Percentiles rank a stretch among this genome's conserved stretches.
Evolutionary conservation across 2,329 filamentous ascomycete species (phyloP).

Genomic region (Ophioceras dolichostomum): DNA sequence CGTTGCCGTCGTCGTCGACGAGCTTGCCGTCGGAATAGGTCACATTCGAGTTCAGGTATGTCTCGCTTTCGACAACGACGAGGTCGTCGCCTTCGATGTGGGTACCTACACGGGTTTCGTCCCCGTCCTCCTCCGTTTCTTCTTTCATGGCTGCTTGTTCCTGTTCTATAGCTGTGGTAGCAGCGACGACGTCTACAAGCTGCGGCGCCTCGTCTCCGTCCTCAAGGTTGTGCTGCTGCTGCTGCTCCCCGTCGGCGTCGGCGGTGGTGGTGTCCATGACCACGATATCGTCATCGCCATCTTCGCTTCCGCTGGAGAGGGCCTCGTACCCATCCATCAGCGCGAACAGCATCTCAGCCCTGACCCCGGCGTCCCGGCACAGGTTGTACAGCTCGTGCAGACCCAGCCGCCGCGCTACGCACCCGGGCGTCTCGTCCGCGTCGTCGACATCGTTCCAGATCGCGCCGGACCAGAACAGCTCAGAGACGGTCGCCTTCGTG

Average conservation of each 20-base stretch:
- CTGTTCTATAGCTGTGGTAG: conserved; percentile 11
- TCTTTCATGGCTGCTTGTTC: conserved; percentile 14
- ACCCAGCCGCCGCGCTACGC: conserved; percentile 62
- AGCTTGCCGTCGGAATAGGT: conserved; percentile 55
- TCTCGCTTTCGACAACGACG: conserved; percentile 44
- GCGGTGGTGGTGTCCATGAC: conserved; percentile 20
- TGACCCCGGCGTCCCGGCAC: conserved; percentile 80
- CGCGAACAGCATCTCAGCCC: conserved; percentile 78
- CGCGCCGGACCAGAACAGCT: conserved; percentile 75
- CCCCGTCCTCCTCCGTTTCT: conserved; percentile 12
- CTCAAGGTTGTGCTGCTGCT: conserved; percentile 9
- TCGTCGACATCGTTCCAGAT: conserved; percentile 95
- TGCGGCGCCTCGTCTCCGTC: conserved; percentile 18
- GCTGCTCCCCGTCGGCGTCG: conserved; percentile 17
- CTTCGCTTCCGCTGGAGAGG: conserved; percentile 44
- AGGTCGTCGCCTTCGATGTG: conserved; percentile 20
- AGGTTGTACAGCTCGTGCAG: conserved; percentile 62
- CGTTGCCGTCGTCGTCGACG: conserved; percentile 64
- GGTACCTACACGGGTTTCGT: conserved; percentile 19
- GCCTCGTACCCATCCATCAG: conserved; percentile 72
- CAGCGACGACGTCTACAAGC: background rate
- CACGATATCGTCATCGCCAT: conserved; percentile 27
- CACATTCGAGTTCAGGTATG: conserved; percentile 56
- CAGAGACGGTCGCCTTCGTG: conserved; percentile 55
- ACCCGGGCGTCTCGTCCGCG: conserved; percentile 83